Evolutionary conservation across 495 filamentous ascomycete genomes (phyloP), one percentile per base, ranked within the genome.

Genomic region (Aspergillus sparsus): DNA sequence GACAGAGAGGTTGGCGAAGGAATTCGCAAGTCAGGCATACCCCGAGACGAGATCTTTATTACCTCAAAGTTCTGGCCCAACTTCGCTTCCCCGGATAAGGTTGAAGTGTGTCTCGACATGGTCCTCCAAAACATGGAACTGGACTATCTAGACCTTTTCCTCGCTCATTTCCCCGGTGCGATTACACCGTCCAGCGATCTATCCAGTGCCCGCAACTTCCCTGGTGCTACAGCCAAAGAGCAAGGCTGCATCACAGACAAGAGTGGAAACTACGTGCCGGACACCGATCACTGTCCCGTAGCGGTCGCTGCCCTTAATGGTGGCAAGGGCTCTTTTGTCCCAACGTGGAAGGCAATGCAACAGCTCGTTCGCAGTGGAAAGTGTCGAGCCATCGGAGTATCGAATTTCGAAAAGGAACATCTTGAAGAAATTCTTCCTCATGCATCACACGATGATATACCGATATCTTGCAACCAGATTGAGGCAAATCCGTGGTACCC

Each of bases 11-110:
- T 67, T 6, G 61, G 61, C 18, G 42, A 32, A 3, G 65, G 36
- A 27, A 62, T 67, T 41, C 49, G 53, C 33, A 64, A 60, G 35
- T 60, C 58, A 33, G 45, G 53, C 2, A 15, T 67, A 35, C 58
- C 58, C 2, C 61, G 85, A 31, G 73, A 80, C 34, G 75, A 87
- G 31, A 68, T 86, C 60, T 88, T 84, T 73, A 72, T 88, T 16
- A 82, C 81, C 11, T 82, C 80, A 53, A 90, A 90, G 66, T 69
- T 89, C n/a, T 89, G 85, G 86, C 85, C 83, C 68, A 80, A 82
- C 32, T 74, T 82, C 56, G 85, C 89, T 62, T 81, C 84, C 47
- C 81, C 83, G 0, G 76, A 83, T 11, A 83, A 83, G 36, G 87
- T 86, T 3, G 74, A 73, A 57, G 70, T 70, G 2, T 85, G 85